Evolutionary conservation across 108 stramenopile genomes (phyloP).

Genomic region (Fragilariopsis cylindrus): DNA sequence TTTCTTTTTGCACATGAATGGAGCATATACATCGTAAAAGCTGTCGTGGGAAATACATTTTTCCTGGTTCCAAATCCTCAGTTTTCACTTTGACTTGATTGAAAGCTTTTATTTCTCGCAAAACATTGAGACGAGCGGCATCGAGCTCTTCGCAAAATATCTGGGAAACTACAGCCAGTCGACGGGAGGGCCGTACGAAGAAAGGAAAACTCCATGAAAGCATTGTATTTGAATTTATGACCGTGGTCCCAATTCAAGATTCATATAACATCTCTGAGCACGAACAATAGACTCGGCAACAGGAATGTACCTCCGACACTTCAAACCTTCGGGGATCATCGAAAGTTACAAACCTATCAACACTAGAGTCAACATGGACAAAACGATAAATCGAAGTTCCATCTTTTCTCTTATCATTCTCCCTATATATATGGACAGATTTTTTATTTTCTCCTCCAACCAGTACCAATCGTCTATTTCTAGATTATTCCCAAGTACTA

Average conservation of each 20-base stretch:
- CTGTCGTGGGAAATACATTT: conserved; percentile 28
- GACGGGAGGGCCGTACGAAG: conserved; percentile 31
- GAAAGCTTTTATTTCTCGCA: conserved; percentile 31
- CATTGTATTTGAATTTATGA: conserved; percentile 39
- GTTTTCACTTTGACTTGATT: conserved; percentile 25
- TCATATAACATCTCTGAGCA: conserved; percentile 43
- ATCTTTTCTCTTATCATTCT: conserved; percentile 17
- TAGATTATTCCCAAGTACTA: neutral
- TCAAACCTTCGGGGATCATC: conserved; percentile 6
- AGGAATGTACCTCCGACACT: conserved; percentile 33
- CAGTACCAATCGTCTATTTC: conserved; percentile 39
- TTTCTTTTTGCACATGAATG: conserved; percentile 24
- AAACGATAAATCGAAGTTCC: conserved; percentile 16
- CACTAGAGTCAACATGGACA: conserved; percentile 30
- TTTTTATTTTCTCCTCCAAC: conserved; percentile 26
- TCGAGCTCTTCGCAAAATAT: conserved; percentile 44
- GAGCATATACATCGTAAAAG: conserved; percentile 19
- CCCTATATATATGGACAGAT: conserved; percentile 33
- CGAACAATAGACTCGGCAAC: conserved; percentile 44
- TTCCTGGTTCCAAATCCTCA: conserved; percentile 31
- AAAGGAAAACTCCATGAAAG: conserved; percentile 45
- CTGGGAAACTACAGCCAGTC: conserved; percentile 31
- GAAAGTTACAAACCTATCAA: conserved; percentile 1
- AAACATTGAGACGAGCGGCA: conserved; percentile 33
- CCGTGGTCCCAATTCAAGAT: conserved; percentile 44